Evolutionary conservation across 495 filamentous ascomycete genomes (phyloP).

Genomic region (Patellaria atrata): DNA sequence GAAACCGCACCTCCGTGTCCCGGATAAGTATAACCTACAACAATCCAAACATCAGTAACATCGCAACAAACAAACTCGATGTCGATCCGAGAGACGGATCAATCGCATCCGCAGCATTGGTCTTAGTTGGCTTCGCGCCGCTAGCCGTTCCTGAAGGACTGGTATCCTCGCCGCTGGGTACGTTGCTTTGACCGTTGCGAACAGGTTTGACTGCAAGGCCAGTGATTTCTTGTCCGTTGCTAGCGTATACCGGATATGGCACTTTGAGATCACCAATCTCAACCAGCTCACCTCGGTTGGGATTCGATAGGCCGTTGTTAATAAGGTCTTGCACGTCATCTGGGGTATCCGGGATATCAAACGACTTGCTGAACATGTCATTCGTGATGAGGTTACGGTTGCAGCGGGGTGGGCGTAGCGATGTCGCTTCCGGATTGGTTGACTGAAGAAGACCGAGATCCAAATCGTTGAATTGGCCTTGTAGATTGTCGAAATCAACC

Average conservation of each 20-base stretch:
- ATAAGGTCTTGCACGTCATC: conserved; percentile 40
- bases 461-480: conserved; percentile 57
- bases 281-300: conserved; percentile 43
- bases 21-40: no score
- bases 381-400: conserved; percentile 42
- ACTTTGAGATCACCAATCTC: conserved; percentile 39
- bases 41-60: no score
- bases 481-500: conserved; percentile 61
- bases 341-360: conserved; percentile 50
- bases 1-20: no score
- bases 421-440: conserved; percentile 38
- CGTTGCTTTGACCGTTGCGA: conserved; percentile 38
- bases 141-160: conserved; percentile 7
- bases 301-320: conserved; percentile 38
- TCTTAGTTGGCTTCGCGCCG: conserved; percentile 1
- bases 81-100: no score
- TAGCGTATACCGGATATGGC: conserved; percentile 38
- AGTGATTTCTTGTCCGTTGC: conserved; percentile 37
- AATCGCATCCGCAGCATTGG: conserved; percentile 9
- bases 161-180: conserved; percentile 33
- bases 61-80: no score
- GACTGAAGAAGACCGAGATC: conserved; percentile 50
- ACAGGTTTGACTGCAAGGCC: conserved; percentile 40
- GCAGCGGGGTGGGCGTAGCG: conserved; percentile 44
- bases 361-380: conserved; percentile 53